Evolutionary conservation across 2,329 filamentous ascomycete genomes (phyloP).

Genomic region (Botrytis sinoallii): DNA sequence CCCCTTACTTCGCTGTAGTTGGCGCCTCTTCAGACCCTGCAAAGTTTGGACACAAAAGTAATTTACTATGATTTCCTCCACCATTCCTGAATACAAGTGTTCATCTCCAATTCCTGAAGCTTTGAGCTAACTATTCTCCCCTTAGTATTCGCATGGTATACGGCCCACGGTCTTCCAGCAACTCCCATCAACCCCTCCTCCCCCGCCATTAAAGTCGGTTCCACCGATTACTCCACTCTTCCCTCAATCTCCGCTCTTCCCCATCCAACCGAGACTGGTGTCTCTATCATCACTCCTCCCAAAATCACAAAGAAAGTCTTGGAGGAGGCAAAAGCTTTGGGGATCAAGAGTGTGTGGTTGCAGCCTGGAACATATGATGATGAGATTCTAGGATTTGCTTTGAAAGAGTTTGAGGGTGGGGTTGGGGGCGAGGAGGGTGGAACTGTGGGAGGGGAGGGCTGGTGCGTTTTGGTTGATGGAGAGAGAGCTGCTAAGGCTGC

Average conservation of each 20-base stretch:
- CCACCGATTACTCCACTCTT: constrained; percentile 47
- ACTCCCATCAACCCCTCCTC: constrained; percentile 79
- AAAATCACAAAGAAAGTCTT: constrained; percentile 70
- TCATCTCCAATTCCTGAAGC: not conserved
- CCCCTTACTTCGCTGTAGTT: constrained; percentile 78
- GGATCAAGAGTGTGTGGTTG: constrained; percentile 76
- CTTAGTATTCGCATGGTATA: constrained; percentile 87
- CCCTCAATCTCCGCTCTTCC: constrained; percentile 59
- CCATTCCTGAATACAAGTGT: not conserved
- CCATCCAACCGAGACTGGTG: constrained; percentile 65
- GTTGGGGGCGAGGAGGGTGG: constrained; percentile 57
- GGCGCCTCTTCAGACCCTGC: constrained; percentile 80
- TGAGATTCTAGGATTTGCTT: constrained; percentile 67
- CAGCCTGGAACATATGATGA: constrained; percentile 88
- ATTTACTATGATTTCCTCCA: not conserved
- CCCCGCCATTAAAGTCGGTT: constrained; percentile 59
- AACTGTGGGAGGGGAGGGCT: constrained; percentile 67
- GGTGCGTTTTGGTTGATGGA: constrained; percentile 86
- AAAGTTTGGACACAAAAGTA: constrained; percentile 89
- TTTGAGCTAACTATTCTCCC: constrained; percentile 18
- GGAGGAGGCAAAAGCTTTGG: constrained; percentile 70
- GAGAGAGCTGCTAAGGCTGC: constrained; percentile 58
- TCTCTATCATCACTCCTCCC: constrained; percentile 88
- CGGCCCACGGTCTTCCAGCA: constrained; percentile 68
- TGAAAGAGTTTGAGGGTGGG: constrained; percentile 67